Evolutionary conservation across 352 stramenopile species (phyloP), one percentile per base, ranked within the genome.

Genomic region (Pythium graminicola): DNA sequence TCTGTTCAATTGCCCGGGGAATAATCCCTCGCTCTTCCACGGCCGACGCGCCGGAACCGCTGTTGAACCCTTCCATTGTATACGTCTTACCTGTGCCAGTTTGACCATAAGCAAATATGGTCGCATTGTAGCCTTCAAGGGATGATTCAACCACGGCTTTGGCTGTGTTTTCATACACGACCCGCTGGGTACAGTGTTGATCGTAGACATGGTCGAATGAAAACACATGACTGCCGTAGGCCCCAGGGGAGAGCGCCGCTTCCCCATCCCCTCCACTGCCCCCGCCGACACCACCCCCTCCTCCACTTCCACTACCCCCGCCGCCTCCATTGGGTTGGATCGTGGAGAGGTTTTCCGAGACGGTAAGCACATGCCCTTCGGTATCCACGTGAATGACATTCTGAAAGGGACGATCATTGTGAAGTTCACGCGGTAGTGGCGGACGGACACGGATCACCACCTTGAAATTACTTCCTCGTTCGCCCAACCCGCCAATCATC

Each of bases 61-160:
- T 84, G 64, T 89, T 90, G 64, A 91, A 91, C 2, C 97, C 97
- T 60, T 98, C 94, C 96, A 99, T 99, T 1, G 97, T 98, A 70
- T 95, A 95, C 28, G 91, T 98, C 60, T 98, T 98, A 40, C 91
- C 91, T 3, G 77, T 95, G 44, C 91, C 91, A 0, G 86, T 96
- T 62, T 95, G 86, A 2, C 86, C 86, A 54, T 95, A 96, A 13
- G 83, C 84, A 40, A 96, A 96, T 43, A 96, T 93, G 17, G 86
- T 96, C 8, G 89, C 87, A 58, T 96, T 90, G 72, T 95, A 96
- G 6, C 87, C 87, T 72, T 96, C 86, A 2, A 98, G 73, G 17
- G 78, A 96, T 14, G 80, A 97, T 50, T 96, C 85, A 16, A 98
- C 92, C 8, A 97, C 85, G 0, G 85, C 83, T 48, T 94, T 92